These are phyloP conservation scores for Candida tetrigidarum DNA, from an alignment of 1,139 yeast species.

Conservation along the genomic window DNA sequence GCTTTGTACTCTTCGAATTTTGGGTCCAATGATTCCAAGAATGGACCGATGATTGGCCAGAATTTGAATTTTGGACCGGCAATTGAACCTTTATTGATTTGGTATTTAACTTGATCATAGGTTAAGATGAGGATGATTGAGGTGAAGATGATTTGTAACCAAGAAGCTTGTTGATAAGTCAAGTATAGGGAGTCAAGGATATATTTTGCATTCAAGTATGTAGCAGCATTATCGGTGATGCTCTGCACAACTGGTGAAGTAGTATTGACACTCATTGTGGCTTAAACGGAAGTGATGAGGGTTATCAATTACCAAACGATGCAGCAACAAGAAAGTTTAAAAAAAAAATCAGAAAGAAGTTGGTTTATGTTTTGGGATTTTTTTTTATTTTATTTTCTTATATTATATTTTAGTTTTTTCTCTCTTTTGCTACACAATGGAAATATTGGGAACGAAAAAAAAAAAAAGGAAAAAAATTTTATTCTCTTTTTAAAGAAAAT, in stretches of 20 bases:
- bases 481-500: background rate
- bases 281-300: background rate
- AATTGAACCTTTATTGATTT: conserved; percentile 78
- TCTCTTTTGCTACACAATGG: background rate
- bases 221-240: conserved; percentile 10
- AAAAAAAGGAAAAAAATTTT: background rate
- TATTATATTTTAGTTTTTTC: background rate
- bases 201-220: conserved; percentile 9
- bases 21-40: conserved; percentile 93
- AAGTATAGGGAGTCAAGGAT: conserved; percentile 6
- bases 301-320: background rate
- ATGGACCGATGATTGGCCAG: conserved; percentile 97
- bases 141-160: conserved; percentile 55
- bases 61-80: conserved; percentile 88
- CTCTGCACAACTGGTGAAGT: conserved; percentile 19
- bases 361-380: background rate
- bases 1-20: conserved; percentile 91
- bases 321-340: no score
- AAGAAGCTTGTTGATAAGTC: conserved; percentile 15
- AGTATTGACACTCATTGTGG: conserved; percentile 20
- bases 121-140: conserved; percentile 55
- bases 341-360: background rate
- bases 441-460: background rate
- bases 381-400: background rate
- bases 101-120: conserved; percentile 83